These are phyloP conservation scores for Umbelopsis sp. DNA, from an alignment of 192 early-diverging fungal species.

Conservation along the genomic window DNA sequence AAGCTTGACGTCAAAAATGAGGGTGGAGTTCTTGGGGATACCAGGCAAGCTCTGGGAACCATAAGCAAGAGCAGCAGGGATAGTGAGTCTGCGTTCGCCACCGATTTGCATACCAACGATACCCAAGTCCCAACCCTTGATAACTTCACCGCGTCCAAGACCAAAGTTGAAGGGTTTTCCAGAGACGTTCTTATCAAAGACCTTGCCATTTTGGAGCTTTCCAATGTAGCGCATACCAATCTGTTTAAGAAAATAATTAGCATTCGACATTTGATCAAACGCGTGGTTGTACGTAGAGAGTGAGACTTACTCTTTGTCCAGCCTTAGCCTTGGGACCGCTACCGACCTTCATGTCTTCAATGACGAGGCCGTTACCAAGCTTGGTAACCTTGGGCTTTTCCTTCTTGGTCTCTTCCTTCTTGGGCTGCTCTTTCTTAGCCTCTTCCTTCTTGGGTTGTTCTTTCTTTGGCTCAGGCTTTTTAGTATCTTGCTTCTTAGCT, in stretches of 20 bases:
- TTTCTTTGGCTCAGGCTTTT: constrained; percentile 48
- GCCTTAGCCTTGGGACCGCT: constrained; percentile 45
- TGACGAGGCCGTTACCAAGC: constrained; percentile 77
- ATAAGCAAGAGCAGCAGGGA: constrained; percentile 73
- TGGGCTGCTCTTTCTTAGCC: constrained; percentile 42
- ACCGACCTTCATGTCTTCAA: constrained; percentile 71
- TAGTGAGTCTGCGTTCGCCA: constrained; percentile 82
- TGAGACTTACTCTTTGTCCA: constrained; percentile 48
- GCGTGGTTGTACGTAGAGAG: constrained; percentile 61
- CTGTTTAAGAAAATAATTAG: constrained; percentile 35
- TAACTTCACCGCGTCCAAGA: constrained; percentile 80
- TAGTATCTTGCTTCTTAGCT: constrained; percentile 36
- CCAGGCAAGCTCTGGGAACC: constrained; percentile 70
- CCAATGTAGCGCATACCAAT: constrained; percentile 95
- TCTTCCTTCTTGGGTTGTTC: constrained; percentile 38
- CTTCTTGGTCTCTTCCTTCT: constrained; percentile 48
- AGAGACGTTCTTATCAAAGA: constrained; percentile 88
- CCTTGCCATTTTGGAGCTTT: constrained; percentile 85
- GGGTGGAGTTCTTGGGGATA: constrained; percentile 78
- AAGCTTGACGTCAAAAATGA: constrained; percentile 76
- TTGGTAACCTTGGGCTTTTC: constrained; percentile 49
- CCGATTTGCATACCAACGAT: constrained; percentile 85
- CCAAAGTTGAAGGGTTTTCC: constrained; percentile 85
- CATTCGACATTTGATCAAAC: background rate
- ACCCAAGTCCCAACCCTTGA: constrained; percentile 91